phyloP scores from a whole-genome alignment of 1,284 basidiomycete species.

The Tylopilus orsonianus region DNA sequence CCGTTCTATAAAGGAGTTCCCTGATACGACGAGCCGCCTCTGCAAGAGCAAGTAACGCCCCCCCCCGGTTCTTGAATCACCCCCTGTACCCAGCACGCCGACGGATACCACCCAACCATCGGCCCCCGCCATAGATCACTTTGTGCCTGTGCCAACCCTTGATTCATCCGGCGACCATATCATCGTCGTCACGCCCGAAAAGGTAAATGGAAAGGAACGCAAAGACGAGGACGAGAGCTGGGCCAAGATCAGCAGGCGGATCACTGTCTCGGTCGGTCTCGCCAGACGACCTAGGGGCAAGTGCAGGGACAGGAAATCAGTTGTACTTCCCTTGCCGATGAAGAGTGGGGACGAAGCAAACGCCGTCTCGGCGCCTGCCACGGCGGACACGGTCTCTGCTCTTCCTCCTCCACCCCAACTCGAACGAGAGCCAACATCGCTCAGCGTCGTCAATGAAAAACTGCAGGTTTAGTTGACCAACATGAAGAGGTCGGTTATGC shows the following conservation, averaged over 20 bases:
- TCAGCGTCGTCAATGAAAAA: constrained; percentile 30
- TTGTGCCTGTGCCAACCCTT: constrained; percentile 4
- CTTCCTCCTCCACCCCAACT: neutral
- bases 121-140: constrained; percentile 4
- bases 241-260: constrained; percentile 58
- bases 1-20: constrained; percentile 11
- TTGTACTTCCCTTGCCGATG: neutral
- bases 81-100: constrained; percentile 16
- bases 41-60: constrained; percentile 5
- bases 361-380: neutral
- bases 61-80: constrained; percentile 6
- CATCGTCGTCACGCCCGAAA: constrained; percentile 25
- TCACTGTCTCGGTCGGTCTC: constrained; percentile 54
- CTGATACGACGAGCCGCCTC: constrained; percentile 19
- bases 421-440: constrained; percentile 25
- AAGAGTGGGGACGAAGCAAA: constrained; percentile 16
- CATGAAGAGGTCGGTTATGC: constrained; percentile 28
- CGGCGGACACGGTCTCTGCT: constrained; percentile 5
- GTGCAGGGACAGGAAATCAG: constrained; percentile 32
- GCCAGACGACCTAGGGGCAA: constrained; percentile 28
- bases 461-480: constrained; percentile 28
- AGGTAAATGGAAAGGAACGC: constrained; percentile 31
- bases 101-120: constrained; percentile 4
- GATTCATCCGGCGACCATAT: constrained; percentile 18
- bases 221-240: constrained; percentile 49